Percentiles rank a stretch among this genome's conserved stretches.
Evolutionary conservation across 768 basidiomycete species (phyloP).

Genomic region (Trametes coccinea): DNA sequence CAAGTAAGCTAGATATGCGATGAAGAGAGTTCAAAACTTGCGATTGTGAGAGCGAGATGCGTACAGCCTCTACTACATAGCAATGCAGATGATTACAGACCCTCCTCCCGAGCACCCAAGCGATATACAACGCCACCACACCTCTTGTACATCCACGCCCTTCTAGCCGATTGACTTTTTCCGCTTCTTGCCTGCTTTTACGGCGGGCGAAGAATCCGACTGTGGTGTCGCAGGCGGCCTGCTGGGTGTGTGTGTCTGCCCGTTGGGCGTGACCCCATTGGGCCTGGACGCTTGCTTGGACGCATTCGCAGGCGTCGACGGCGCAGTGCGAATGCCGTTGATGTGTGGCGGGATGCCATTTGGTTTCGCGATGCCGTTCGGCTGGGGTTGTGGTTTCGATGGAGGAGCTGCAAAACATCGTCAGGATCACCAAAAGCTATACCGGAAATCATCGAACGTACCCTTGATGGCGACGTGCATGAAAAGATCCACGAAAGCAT

Average conservation of each 20-base stretch:
- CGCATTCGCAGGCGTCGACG: slow-evolving; percentile 9
- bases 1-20: slow-evolving; percentile 3
- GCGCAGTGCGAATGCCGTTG: slow-evolving; percentile 15
- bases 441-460: slow-evolving; percentile 13
- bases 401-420: slow-evolving; percentile 2
- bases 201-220: slow-evolving; percentile 22
- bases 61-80: slow-evolving; percentile 1
- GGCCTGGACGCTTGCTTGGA: slow-evolving; percentile 7
- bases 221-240: slow-evolving; percentile 8
- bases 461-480: slow-evolving; percentile 48
- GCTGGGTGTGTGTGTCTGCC: slow-evolving; percentile 8
- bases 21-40: slow-evolving; percentile 1
- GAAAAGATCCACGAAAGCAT: slow-evolving; percentile 64
- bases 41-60: slow-evolving; percentile 2
- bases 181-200: slow-evolving; percentile 52
- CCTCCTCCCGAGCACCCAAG: neutral
- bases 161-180: slow-evolving; percentile 46
- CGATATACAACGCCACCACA: neutral
- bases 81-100: slow-evolving; percentile 8
- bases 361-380: slow-evolving; percentile 21
- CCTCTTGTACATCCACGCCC: neutral
- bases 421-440: neutral
- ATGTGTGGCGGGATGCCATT: slow-evolving; percentile 16
- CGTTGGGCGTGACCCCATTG: slow-evolving; percentile 15
- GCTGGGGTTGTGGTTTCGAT: slow-evolving; percentile 1